phyloP scores from a whole-genome alignment of 2,329 filamentous ascomycete genomes.

The Pestalotiopsis sp. region DNA sequence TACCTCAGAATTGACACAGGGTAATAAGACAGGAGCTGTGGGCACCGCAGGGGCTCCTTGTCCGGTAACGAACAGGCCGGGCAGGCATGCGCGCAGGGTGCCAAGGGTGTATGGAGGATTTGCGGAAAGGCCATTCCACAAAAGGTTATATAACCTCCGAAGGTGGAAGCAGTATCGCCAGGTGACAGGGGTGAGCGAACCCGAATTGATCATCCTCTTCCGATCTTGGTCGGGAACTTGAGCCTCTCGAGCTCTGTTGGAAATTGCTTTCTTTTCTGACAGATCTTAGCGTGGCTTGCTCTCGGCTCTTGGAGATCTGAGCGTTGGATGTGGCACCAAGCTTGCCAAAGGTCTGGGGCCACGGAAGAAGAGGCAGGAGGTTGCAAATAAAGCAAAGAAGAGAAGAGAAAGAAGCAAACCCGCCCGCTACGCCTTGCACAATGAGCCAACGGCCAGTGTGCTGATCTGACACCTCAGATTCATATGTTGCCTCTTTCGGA shows the following conservation, averaged over 20 bases:
- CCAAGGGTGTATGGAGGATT: background rate
- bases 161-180: background rate
- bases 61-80: background rate
- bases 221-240: background rate
- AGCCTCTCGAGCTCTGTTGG: background rate
- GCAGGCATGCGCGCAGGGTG: background rate
- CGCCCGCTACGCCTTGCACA: background rate
- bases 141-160: background rate
- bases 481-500: background rate
- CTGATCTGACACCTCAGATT: background rate
- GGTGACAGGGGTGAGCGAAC: background rate
- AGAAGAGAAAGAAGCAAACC: background rate
- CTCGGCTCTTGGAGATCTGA: slow-evolving; percentile 1
- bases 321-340: background rate
- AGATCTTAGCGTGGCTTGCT: background rate
- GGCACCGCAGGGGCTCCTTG: background rate
- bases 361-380: background rate
- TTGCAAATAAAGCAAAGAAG: background rate
- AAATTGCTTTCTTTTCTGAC: slow-evolving; percentile 7
- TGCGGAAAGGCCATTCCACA: background rate
- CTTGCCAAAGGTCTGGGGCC: background rate
- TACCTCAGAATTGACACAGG: background rate
- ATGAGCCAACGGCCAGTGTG: background rate
- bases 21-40: background rate
- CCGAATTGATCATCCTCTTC: background rate